Evolutionary conservation across 2,329 filamentous ascomycete genomes (phyloP).

Genomic region (Metarhizium humberi): DNA sequence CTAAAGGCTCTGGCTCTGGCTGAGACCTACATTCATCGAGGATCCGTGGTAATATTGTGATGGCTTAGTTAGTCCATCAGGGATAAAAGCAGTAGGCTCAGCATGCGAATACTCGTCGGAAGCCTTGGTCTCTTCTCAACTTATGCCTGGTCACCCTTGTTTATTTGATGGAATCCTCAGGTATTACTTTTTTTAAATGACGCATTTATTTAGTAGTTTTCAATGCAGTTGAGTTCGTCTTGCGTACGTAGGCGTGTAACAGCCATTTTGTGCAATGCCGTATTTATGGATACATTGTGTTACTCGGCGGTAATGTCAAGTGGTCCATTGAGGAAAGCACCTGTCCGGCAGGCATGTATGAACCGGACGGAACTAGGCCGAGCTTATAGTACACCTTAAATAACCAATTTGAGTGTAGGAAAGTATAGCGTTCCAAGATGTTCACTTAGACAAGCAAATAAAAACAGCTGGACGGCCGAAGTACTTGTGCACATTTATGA

Average conservation of each 20-base stretch:
- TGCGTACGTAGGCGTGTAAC: background rate
- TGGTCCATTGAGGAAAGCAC: too few species aligned
- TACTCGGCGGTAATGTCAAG: too few species aligned
- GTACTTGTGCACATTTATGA: too few species aligned
- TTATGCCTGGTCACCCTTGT: background rate
- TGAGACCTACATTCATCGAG: background rate
- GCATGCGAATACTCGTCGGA: background rate
- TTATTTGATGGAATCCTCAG: background rate
- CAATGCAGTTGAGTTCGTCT: background rate
- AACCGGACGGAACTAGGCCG: too few species aligned
- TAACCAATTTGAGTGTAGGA: too few species aligned
- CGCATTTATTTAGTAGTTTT: constrained; percentile 5
- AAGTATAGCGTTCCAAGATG: too few species aligned
- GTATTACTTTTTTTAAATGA: constrained; percentile 2
- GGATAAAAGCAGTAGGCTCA: background rate
- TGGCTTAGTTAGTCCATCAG: background rate
- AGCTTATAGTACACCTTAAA: too few species aligned
- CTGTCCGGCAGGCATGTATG: too few species aligned
- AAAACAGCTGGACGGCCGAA: too few species aligned
- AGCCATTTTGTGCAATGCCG: background rate
- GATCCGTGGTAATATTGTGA: background rate
- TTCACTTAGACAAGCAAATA: too few species aligned
- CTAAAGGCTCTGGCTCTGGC: background rate
- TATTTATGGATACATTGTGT: background rate
- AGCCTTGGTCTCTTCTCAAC: background rate